These are phyloP conservation scores for Conoideocrella luteorostrata DNA, from an alignment of 2,329 filamentous ascomycete species.

Conservation along the genomic window DNA sequence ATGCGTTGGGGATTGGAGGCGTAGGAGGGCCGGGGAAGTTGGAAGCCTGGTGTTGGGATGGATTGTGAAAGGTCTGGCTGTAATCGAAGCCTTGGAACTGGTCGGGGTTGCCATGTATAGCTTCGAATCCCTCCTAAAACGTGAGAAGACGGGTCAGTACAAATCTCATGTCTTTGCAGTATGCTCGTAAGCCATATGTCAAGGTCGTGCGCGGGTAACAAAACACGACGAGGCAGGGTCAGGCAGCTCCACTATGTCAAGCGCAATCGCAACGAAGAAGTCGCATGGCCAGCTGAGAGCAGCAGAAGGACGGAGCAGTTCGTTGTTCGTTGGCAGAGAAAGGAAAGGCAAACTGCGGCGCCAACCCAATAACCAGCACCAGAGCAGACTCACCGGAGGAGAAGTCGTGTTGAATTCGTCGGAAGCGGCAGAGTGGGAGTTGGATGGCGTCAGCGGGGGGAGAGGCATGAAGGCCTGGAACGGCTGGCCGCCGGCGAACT, in stretches of 20 bases:
- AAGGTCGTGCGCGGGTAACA: too few species aligned
- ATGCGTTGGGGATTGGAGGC: conserved; percentile 38
- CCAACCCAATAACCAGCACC: too few species aligned
- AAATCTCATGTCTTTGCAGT: too few species aligned
- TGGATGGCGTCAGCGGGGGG: conserved; percentile 46
- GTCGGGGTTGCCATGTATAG: conserved; percentile 37
- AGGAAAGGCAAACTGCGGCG: too few species aligned
- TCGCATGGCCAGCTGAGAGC: not conserved
- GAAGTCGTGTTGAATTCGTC: conserved; percentile 10
- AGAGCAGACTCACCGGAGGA: conserved; percentile 6
- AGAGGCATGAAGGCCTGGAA: conserved; percentile 50
- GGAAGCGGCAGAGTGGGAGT: conserved; percentile 7
- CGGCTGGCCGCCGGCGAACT: conserved; percentile 41
- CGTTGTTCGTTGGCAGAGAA: too few species aligned
- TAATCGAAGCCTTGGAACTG: conserved; percentile 43
- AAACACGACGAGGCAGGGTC: too few species aligned
- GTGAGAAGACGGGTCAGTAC: too few species aligned
- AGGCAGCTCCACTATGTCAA: too few species aligned
- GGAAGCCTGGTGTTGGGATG: conserved; percentile 22
- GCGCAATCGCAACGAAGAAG: not conserved
- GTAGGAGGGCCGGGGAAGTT: conserved; percentile 41
- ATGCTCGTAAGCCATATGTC: too few species aligned
- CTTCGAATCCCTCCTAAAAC: conserved; percentile 43
- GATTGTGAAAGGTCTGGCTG: conserved; percentile 29
- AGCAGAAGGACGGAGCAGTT: too few species aligned